Percentiles rank a stretch among this genome's conserved stretches.
Evolutionary conservation across 176 grass and related monocot genomes (phyloP).

Genomic region (Rhynchospora pubera): DNA sequence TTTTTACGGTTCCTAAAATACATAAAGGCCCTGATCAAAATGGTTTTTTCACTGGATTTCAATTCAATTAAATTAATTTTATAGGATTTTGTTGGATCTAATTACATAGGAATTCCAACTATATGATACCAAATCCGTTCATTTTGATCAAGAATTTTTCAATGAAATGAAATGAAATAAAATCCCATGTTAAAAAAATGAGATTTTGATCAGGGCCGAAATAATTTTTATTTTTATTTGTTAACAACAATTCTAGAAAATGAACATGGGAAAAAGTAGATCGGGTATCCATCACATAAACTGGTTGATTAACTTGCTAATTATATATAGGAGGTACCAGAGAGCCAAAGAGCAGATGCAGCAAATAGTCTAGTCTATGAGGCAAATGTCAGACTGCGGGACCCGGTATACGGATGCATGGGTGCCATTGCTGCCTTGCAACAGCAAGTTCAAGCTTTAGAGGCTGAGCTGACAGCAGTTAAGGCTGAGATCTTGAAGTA

Average conservation of each 20-base stretch:
- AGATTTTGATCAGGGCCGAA: too few species aligned
- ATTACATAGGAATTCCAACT: too few species aligned
- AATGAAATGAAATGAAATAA: too few species aligned
- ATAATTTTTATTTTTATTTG: not conserved
- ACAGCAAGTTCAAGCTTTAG: slow-evolving; percentile 79
- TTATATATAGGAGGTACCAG: slow-evolving; percentile 73
- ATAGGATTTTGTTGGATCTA: too few species aligned
- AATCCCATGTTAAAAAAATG: too few species aligned
- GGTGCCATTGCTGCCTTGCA: slow-evolving; percentile 74
- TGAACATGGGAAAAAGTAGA: not conserved
- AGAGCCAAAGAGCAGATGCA: slow-evolving; percentile 74
- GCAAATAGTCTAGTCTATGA: slow-evolving; percentile 94
- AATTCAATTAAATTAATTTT: too few species aligned
- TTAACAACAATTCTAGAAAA: not conserved
- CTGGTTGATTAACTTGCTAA: not conserved
- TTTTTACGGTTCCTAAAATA: not conserved
- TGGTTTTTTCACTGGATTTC: too few species aligned
- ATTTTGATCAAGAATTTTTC: too few species aligned
- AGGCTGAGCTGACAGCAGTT: slow-evolving; percentile 61
- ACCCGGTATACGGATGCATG: slow-evolving; percentile 92
- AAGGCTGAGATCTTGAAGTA: slow-evolving; percentile 58
- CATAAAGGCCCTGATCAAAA: too few species aligned
- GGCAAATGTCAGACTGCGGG: slow-evolving; percentile 68
- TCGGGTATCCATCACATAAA: not conserved
- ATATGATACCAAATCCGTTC: too few species aligned